Evolutionary conservation across 257 asterid species (phyloP), one percentile per base, ranked within the genome.

Genomic region (Gentiana dahurica): DNA sequence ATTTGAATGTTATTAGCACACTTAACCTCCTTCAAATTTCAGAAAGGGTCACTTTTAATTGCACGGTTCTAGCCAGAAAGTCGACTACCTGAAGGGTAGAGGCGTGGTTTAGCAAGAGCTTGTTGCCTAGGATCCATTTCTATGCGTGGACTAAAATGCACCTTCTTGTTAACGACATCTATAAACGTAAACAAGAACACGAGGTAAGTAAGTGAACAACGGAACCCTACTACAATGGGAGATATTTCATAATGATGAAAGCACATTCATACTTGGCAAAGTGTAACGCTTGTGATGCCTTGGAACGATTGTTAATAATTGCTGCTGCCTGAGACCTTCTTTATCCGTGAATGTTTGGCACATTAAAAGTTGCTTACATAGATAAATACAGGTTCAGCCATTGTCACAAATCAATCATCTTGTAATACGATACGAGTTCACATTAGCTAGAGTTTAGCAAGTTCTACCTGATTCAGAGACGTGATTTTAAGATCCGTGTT

Each of bases 291-390:
- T 90, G 84, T 90, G 96, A 73, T 90, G 95, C 81, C 82, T 90
- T 57, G 97, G 97, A 68, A 82, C 80, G 76, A 84, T 71, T 10
- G 95, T 79, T 60, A 90, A 63, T 60, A 86, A 73, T 73, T 84
- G 94, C 70, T 87, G 97, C 81, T 90, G 96, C 78, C 95, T 77
- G 38, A 82, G 79, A 51, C 90, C 97, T 87, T 90, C 96, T 66
- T 74, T 80, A 36, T 82, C 85, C 63, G 85, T 72, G 59, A 72
- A 90, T 13, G 81, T 78, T 84, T 79, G 89, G 76, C 95, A 87
- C 33, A 96, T 87, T 52, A 72, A 76, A 68, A 90, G 91, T 84
- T 77, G 73, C 97, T 87, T 49, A 64, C 51, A 55, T 45, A 48
- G 8, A 37, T 36, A 59, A 45, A 48, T 9, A n/a, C 43, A 35